Conservation (phyloP, 139 green algal species). For the Volvox africanus region DNA sequence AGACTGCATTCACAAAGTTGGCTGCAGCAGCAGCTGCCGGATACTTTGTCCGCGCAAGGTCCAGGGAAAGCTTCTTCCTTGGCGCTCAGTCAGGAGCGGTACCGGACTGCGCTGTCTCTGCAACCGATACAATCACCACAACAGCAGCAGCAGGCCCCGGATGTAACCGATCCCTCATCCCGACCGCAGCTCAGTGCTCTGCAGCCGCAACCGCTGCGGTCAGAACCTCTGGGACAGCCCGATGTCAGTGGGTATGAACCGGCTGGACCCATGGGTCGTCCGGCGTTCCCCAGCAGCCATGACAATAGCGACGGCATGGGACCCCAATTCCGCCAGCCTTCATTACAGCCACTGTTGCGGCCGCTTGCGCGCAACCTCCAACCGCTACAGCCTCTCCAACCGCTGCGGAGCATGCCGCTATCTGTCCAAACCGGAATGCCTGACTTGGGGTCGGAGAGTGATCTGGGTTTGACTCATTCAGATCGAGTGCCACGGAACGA, state of each 20-base stretch:
- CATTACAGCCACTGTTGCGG: background rate
- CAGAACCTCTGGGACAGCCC: too few relatives aligned
- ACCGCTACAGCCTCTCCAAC: constrained; percentile 1
- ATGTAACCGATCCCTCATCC: too few relatives aligned
- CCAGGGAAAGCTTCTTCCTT: background rate
- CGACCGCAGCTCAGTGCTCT: background rate
- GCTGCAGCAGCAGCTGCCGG: background rate
- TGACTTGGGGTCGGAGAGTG: too few relatives aligned
- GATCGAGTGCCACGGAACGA: too few relatives aligned
- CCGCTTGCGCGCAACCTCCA: background rate
- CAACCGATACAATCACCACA: background rate
- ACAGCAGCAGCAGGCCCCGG: background rate
- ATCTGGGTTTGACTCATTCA: too few relatives aligned
- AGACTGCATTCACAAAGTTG: background rate
- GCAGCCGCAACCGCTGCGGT: too few relatives aligned
- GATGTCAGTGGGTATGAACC: too few relatives aligned
- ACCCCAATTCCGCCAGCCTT: background rate
- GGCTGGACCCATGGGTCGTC: too few relatives aligned
- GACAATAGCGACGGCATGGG: too few relatives aligned
- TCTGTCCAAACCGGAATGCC: too few relatives aligned
- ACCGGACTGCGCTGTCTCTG: background rate
- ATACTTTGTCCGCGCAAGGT: too few relatives aligned
- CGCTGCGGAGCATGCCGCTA: background rate
- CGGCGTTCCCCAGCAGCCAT: too few relatives aligned
- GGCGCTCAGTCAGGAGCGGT: background rate